phyloP scores from a whole-genome alignment of 305 asterid species.

The Solanum aculeatissimum region DNA sequence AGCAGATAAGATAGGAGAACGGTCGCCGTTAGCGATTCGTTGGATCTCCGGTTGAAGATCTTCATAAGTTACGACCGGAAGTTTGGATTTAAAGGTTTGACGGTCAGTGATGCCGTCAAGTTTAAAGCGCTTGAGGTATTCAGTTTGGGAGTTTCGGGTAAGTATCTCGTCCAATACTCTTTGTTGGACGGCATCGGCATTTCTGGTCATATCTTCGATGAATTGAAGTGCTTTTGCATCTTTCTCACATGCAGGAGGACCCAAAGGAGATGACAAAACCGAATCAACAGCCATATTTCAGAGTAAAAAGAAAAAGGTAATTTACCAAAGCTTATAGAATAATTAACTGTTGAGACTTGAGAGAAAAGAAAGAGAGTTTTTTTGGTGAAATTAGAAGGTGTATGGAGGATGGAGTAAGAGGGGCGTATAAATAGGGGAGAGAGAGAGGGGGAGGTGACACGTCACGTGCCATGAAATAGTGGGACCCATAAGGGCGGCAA shows the following conservation, averaged over 20 bases:
- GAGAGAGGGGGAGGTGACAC: not conserved
- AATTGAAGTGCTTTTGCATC: constrained; percentile 88
- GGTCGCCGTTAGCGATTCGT: constrained; percentile 86
- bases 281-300: constrained; percentile 78
- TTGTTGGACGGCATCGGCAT: constrained; percentile 69
- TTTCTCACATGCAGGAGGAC: constrained; percentile 81
- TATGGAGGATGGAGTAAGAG: constrained; percentile 1
- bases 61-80: constrained; percentile 79
- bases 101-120: constrained; percentile 65
- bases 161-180: constrained; percentile 56
- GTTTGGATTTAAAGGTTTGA: constrained; percentile 47
- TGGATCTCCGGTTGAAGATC: constrained; percentile 88
- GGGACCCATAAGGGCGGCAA: constrained; percentile 7
- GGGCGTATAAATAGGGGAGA: constrained; percentile 21
- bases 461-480: constrained; percentile 23
- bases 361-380: not conserved
- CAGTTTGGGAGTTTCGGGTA: constrained; percentile 61
- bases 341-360: not conserved
- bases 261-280: constrained; percentile 58
- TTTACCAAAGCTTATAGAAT: not conserved
- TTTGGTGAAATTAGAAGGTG: not conserved
- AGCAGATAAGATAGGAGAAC: constrained; percentile 72
- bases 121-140: constrained; percentile 44
- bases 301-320: not conserved
- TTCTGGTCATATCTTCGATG: constrained; percentile 86